phyloP scores from a whole-genome alignment of 257 asterid genomes.

The Paraleonurus japonicus region DNA sequence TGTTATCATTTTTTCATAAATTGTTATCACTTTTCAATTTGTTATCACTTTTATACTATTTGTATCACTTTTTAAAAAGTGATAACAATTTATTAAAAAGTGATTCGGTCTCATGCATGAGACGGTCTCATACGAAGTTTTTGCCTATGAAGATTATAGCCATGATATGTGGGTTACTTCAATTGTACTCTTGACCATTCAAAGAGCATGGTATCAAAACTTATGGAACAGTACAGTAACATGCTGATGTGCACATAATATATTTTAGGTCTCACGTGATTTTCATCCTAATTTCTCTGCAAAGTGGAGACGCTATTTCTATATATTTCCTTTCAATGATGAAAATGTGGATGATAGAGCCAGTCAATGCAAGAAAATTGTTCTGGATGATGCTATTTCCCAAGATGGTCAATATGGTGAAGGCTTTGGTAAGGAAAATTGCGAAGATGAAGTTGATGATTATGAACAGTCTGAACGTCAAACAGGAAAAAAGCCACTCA shows the following conservation, averaged over 20 bases:
- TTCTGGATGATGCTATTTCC: constrained; percentile 28
- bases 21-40: too few relatives aligned
- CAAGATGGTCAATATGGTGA: constrained; percentile 30
- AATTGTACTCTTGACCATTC: not conserved
- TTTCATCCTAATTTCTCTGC: constrained; percentile 99
- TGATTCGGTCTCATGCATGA: too few relatives aligned
- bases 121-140: too few relatives aligned
- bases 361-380: too few relatives aligned
- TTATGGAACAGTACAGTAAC: constrained; percentile 6
- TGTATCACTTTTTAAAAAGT: too few relatives aligned
- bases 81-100: too few relatives aligned
- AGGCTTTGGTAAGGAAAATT: constrained; percentile 30
- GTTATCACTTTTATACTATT: too few relatives aligned
- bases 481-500: constrained; percentile 50
- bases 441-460: constrained; percentile 26
- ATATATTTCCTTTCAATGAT: constrained; percentile 71
- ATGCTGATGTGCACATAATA: constrained; percentile 20
- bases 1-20: too few relatives aligned
- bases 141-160: constrained; percentile 13
- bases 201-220: constrained; percentile 18
- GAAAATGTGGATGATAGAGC: constrained; percentile 35
- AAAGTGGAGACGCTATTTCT: constrained; percentile 92
- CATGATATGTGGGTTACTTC: constrained; percentile 7
- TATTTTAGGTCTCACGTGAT: constrained; percentile 70
- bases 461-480: constrained; percentile 37